Percentiles rank a stretch among this genome's conserved stretches.
These are phyloP conservation scores for Flagelloscypha sp. DNA, from an alignment of 768 basidiomycete species.

Conservation along the genomic window DNA sequence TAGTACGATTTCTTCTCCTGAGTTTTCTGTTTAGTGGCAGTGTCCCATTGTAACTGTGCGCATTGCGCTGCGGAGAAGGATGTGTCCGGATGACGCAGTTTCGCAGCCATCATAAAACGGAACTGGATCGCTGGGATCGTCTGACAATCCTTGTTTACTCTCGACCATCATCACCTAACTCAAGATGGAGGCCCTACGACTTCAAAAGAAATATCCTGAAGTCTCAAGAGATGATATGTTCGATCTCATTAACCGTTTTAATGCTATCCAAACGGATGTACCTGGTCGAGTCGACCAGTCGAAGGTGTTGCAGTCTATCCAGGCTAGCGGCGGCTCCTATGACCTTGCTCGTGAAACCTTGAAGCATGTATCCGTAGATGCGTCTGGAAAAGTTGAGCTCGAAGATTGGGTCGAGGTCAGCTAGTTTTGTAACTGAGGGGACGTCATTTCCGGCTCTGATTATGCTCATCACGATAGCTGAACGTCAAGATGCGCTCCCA, in stretches of 20 bases:
- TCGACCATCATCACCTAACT: constrained; percentile 7
- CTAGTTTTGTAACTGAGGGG: constrained; percentile 15
- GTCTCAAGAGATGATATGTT: constrained; percentile 92
- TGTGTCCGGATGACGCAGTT: constrained; percentile 6
- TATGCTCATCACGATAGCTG: constrained; percentile 38
- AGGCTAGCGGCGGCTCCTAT: constrained; percentile 80
- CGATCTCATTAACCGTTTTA: constrained; percentile 90
- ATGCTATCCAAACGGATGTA: constrained; percentile 67
- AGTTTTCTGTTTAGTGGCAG: too few relatives aligned
- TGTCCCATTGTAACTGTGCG: too few relatives aligned
- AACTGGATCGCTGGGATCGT: background rate
- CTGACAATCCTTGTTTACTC: background rate
- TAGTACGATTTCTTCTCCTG: too few relatives aligned
- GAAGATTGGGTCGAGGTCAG: constrained; percentile 97
- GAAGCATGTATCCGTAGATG: constrained; percentile 90
- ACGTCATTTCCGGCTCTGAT: constrained; percentile 8
- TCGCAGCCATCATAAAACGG: constrained; percentile 6
- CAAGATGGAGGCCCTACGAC: constrained; percentile 72
- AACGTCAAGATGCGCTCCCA: constrained; percentile 70
- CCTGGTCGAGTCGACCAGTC: constrained; percentile 82
- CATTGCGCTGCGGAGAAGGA: too few relatives aligned
- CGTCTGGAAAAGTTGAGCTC: constrained; percentile 91
- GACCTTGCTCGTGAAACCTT: constrained; percentile 84
- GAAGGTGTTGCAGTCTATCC: constrained; percentile 68
- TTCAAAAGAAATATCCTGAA: constrained; percentile 89